Evolutionary conservation across 2,329 filamentous ascomycete genomes (phyloP).

Genomic region (Periconia sp.): DNA sequence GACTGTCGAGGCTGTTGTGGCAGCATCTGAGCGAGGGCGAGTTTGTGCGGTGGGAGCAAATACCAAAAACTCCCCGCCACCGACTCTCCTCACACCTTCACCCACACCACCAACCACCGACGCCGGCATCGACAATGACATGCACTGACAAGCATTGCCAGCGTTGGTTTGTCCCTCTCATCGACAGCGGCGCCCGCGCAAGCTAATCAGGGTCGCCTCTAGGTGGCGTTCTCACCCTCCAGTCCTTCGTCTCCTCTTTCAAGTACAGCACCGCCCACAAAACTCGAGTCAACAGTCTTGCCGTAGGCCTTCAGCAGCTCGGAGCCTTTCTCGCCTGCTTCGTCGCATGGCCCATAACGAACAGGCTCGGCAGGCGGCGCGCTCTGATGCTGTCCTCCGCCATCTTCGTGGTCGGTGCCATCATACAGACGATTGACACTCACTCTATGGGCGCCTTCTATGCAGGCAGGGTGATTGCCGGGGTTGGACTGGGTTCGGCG

Average conservation of each 20-base stretch:
- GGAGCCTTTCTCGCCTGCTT: constrained; percentile 61
- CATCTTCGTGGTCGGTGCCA: constrained; percentile 54
- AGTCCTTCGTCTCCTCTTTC: constrained; percentile 53
- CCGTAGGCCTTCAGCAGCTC: constrained; percentile 59
- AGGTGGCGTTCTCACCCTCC: constrained; percentile 55
- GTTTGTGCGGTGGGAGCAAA: neutral
- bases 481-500: constrained; percentile 46
- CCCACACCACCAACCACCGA: constrained; percentile 1
- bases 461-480: constrained; percentile 38
- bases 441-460: constrained; percentile 47
- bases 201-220: constrained; percentile 5
- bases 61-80: neutral
- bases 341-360: constrained; percentile 56
- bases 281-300: constrained; percentile 54
- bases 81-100: constrained; percentile 21
- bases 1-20: neutral
- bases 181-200: neutral
- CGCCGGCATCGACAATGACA: neutral
- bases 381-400: constrained; percentile 47
- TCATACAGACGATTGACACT: constrained; percentile 49
- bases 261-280: constrained; percentile 47
- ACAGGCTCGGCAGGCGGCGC: constrained; percentile 51
- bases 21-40: neutral
- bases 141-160: neutral
- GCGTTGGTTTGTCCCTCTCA: constrained; percentile 6